A percentile compares a stretch with the other conserved stretches of the same genome.
These are phyloP conservation scores for Nematodospora anomalae DNA, from an alignment of 1,139 yeast species.

Conservation along the genomic window DNA sequence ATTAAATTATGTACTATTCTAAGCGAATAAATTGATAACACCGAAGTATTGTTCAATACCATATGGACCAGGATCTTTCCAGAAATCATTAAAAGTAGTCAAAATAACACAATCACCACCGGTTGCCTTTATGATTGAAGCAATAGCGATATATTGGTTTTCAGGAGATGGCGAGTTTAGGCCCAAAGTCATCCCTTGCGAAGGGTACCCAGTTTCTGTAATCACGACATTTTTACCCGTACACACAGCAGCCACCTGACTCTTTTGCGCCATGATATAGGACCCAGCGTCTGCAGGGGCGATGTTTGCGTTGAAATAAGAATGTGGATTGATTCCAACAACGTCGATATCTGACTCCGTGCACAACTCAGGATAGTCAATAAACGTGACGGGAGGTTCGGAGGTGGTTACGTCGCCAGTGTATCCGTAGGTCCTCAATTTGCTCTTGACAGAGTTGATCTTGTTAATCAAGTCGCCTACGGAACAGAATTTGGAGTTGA, in stretches of 20 bases:
- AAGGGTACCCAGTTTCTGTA: slow-evolving; percentile 92
- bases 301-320: slow-evolving; percentile 69
- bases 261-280: slow-evolving; percentile 66
- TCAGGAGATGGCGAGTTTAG: slow-evolving; percentile 65
- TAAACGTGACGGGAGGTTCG: slow-evolving; percentile 81
- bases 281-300: slow-evolving; percentile 69
- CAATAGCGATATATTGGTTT: slow-evolving; percentile 72
- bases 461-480: slow-evolving; percentile 61
- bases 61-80: slow-evolving; percentile 87
- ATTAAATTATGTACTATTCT: slow-evolving; percentile 7
- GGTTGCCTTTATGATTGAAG: slow-evolving; percentile 54
- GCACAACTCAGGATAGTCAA: slow-evolving; percentile 66
- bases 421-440: slow-evolving; percentile 68
- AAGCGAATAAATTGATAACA: slow-evolving; percentile 45
- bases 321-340: slow-evolving; percentile 83
- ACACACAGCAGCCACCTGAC: slow-evolving; percentile 53
- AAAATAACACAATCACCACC: slow-evolving; percentile 67
- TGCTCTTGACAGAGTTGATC: slow-evolving; percentile 59
- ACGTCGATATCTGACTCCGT: slow-evolving; percentile 65
- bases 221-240: slow-evolving; percentile 50
- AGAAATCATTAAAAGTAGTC: slow-evolving; percentile 74
- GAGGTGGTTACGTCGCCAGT: slow-evolving; percentile 77
- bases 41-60: slow-evolving; percentile 89
- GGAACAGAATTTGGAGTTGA: slow-evolving; percentile 58
- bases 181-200: slow-evolving; percentile 70